These are phyloP conservation scores for Yarrowia sp. DNA, from an alignment of 805 yeast genomes.

Conservation along the genomic window DNA sequence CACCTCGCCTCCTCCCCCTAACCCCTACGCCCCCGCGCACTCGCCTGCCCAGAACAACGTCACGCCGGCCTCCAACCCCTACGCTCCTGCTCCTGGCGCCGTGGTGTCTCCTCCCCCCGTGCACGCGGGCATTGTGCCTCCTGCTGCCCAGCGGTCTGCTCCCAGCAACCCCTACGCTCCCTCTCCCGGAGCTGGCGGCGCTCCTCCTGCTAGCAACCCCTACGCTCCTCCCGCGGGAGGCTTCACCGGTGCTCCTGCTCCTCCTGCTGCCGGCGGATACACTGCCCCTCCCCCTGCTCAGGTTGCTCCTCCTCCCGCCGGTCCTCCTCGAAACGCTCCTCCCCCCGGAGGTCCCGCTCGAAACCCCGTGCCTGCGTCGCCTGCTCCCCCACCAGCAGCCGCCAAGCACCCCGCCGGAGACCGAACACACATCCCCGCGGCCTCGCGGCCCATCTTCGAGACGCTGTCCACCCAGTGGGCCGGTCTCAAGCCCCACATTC, in stretches of 20 bases:
- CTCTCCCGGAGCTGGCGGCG: constrained; percentile 36
- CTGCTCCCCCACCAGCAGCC: constrained; percentile 36
- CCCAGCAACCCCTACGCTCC: constrained; percentile 42
- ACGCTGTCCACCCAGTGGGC: constrained; percentile 54
- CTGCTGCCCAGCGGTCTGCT: constrained; percentile 36
- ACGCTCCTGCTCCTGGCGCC: constrained; percentile 31
- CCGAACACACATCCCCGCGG: constrained; percentile 62
- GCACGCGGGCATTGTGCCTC: constrained; percentile 35
- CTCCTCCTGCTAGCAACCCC: constrained; percentile 42
- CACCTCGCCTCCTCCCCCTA: constrained; percentile 27
- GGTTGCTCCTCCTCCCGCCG: constrained; percentile 32
- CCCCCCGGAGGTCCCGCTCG: constrained; percentile 21
- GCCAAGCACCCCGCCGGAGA: constrained; percentile 57
- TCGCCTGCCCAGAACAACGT: constrained; percentile 36
- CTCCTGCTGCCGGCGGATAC: constrained; percentile 15
- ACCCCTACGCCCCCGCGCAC: constrained; percentile 35
- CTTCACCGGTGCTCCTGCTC: constrained; percentile 26
- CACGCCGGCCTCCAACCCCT: constrained; percentile 28
- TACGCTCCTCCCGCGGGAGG: constrained; percentile 39
- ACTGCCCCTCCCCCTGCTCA: constrained; percentile 30
- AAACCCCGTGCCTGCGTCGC: constrained; percentile 25
- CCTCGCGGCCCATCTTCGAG: constrained; percentile 57
- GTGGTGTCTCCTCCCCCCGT: constrained; percentile 56
- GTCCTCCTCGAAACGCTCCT: constrained; percentile 29
- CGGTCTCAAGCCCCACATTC: constrained; percentile 67